A percentile compares a stretch with the other conserved stretches of the same genome.
These are phyloP conservation scores for Botryotinia calthae DNA, from an alignment of 2,329 filamentous ascomycete genomes.

Conservation along the genomic window DNA sequence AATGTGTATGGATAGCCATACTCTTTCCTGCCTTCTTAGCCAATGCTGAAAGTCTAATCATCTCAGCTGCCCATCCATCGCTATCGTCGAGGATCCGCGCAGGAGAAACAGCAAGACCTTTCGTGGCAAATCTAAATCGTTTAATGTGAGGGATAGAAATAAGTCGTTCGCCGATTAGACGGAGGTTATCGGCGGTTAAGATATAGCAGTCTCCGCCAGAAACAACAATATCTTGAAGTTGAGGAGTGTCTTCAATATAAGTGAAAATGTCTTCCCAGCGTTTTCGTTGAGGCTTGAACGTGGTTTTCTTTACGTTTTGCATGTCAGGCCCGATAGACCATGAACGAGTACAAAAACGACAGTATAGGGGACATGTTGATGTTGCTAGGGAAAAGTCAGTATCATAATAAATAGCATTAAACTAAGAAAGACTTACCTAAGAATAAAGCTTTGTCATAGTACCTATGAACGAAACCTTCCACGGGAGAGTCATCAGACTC, in stretches of 20 bases:
- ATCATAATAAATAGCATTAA: neutral
- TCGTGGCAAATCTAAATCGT: conserved; percentile 60
- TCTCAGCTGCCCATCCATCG: conserved; percentile 53
- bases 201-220: conserved; percentile 63
- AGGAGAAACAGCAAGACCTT: conserved; percentile 59
- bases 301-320: conserved; percentile 48
- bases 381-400: conserved; percentile 45
- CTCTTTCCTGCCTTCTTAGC: conserved; percentile 55
- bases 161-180: conserved; percentile 53
- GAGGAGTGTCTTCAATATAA: conserved; percentile 52
- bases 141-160: conserved; percentile 57
- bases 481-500: conserved; percentile 57
- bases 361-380: conserved; percentile 61
- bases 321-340: conserved; percentile 58
- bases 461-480: conserved; percentile 59
- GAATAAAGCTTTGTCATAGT: conserved; percentile 61
- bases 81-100: conserved; percentile 51
- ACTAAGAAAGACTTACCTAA: conserved; percentile 46
- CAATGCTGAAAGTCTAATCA: conserved; percentile 51
- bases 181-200: conserved; percentile 51
- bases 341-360: conserved; percentile 60
- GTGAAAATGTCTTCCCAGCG: conserved; percentile 57
- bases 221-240: conserved; percentile 57
- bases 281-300: conserved; percentile 41
- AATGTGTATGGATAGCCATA: conserved; percentile 63